Percentiles rank a stretch among this genome's conserved stretches.
These are phyloP conservation scores for Fusarium virguliforme DNA, from an alignment of 2,329 filamentous ascomycete species.

Conservation along the genomic window DNA sequence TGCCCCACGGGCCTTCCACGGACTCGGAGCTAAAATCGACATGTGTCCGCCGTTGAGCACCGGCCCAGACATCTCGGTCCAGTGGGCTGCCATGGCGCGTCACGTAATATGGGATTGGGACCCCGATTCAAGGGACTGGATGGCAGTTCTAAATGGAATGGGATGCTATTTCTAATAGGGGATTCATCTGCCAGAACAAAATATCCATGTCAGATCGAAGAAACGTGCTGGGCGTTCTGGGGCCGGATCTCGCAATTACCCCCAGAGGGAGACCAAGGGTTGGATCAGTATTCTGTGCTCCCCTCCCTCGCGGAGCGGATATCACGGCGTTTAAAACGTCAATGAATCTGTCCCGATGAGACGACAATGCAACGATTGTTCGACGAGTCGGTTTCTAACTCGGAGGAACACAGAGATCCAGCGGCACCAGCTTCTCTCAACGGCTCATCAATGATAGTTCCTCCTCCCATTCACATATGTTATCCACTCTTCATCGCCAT, in stretches of 20 bases:
- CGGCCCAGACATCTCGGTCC: neutral
- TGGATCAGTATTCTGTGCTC: too few relatives aligned
- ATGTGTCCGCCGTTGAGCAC: neutral
- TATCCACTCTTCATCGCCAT: neutral
- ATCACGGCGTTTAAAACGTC: neutral
- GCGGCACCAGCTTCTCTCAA: neutral
- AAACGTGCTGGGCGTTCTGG: too few relatives aligned
- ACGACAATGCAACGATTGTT: neutral
- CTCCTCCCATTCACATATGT: neutral
- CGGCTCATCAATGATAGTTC: neutral
- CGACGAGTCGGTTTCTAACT: neutral
- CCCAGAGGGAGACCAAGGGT: too few relatives aligned
- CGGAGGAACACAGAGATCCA: neutral
- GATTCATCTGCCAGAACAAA: too few relatives aligned
- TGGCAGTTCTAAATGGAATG: too few relatives aligned
- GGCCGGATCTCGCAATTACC: neutral
- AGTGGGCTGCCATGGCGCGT: neutral
- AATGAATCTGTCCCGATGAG: neutral
- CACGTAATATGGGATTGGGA: neutral
- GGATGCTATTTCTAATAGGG: too few relatives aligned
- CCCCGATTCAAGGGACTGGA: too few relatives aligned
- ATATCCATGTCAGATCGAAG: too few relatives aligned
- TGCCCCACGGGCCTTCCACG: neutral
- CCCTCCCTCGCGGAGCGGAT: neutral
- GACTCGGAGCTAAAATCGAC: neutral